Evolutionary conservation across 345 rosid species (phyloP).

Genomic region (Litchi chinensis): DNA sequence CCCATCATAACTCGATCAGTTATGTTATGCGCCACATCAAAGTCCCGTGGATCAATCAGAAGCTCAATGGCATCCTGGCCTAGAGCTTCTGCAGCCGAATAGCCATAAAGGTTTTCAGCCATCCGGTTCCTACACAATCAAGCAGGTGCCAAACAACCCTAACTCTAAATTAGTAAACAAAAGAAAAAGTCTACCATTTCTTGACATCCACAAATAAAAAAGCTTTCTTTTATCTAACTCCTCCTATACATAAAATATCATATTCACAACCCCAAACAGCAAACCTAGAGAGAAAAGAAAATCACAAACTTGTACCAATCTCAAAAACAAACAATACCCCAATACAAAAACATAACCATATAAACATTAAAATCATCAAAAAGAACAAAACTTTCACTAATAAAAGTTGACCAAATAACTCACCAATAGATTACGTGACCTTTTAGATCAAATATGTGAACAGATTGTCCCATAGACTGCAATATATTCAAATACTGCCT

Average conservation of each 20-base stretch:
- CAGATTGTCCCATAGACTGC: conserved; percentile 93
- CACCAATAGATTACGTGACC: conserved; percentile 84
- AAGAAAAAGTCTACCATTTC: neutral
- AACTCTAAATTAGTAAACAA: neutral
- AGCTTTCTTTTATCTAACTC: neutral
- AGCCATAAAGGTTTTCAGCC: conserved; percentile 88
- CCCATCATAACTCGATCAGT: conserved; percentile 57
- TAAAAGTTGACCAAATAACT: conserved; percentile 19
- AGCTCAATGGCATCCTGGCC: conserved; percentile 72
- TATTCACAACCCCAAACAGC: neutral
- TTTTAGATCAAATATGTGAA: conserved; percentile 68
- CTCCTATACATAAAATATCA: neutral
- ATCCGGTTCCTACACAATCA: conserved; percentile 69
- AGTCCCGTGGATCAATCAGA: conserved; percentile 67
- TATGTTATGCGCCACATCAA: conserved; percentile 50
- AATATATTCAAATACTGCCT: conserved; percentile 81
- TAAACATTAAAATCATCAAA: conserved; percentile 4
- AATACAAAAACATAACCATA: neutral
- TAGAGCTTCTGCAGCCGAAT: conserved; percentile 73
- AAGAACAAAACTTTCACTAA: neutral
- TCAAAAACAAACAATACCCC: neutral
- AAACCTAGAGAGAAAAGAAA: neutral
- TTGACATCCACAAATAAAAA: neutral
- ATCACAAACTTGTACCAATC: neutral
- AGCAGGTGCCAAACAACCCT: conserved; percentile 12